Conservation (phyloP, 73 alveolate genomes). For the Tetrahymena thermophila region DNA sequence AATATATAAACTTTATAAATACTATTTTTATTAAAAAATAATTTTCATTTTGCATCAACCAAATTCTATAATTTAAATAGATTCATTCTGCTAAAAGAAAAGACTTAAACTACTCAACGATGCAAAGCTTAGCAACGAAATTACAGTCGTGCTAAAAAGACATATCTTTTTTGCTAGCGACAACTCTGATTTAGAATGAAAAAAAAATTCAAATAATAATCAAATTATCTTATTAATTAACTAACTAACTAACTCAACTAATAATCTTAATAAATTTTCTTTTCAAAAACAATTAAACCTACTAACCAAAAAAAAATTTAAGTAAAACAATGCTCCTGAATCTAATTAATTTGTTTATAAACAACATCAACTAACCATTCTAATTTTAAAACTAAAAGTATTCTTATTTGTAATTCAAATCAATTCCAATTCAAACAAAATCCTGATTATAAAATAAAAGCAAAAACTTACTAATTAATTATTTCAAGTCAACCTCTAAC, state of each 20-base stretch:
- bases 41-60: background rate
- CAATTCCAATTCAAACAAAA: background rate
- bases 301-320: too few relatives aligned
- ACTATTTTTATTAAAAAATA: too few relatives aligned
- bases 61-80: background rate
- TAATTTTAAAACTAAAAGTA: background rate
- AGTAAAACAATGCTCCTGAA: background rate
- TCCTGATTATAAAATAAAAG: too few relatives aligned
- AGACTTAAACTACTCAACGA: background rate
- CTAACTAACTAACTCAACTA: background rate
- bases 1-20: too few relatives aligned
- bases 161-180: background rate
- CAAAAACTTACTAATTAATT: background rate
- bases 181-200: background rate
- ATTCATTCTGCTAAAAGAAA: background rate
- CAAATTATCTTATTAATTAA: background rate
- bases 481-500: background rate
- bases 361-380: background rate
- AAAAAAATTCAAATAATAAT: background rate
- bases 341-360: background rate
- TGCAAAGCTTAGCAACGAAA: background rate
- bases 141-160: background rate
- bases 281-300: background rate
- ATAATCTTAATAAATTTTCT: background rate
- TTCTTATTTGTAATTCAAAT: background rate